A percentile compares a stretch with the other conserved stretches of the same genome.
These are phyloP conservation scores for Erigeron canadensis DNA, from an alignment of 129 eudicot species.

Conservation along the genomic window DNA sequence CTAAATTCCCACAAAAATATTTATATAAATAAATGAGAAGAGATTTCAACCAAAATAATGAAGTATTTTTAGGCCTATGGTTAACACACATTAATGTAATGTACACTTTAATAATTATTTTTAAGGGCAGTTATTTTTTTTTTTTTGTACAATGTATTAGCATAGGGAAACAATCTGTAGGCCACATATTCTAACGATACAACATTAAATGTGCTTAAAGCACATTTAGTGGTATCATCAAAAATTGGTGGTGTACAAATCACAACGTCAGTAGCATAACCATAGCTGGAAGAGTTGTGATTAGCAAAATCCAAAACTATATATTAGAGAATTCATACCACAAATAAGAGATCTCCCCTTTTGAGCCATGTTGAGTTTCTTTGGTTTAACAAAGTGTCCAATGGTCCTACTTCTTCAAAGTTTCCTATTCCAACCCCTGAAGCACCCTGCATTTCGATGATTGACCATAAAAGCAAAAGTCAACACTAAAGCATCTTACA, in stretches of 20 bases:
- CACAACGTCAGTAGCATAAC: too few relatives aligned
- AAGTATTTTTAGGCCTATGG: too few relatives aligned
- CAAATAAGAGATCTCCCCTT: slow-evolving; percentile 58
- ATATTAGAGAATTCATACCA: slow-evolving; percentile 33
- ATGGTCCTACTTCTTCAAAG: slow-evolving; percentile 53
- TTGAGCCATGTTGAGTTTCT: slow-evolving; percentile 60
- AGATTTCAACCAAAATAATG: neutral
- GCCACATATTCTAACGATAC: too few relatives aligned
- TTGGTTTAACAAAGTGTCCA: slow-evolving; percentile 43
- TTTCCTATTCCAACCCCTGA: slow-evolving; percentile 65
- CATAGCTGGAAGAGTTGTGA: too few relatives aligned
- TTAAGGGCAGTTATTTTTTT: too few relatives aligned
- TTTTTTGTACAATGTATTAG: too few relatives aligned
- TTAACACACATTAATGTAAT: too few relatives aligned
- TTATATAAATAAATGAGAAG: neutral
- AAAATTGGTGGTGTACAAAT: too few relatives aligned
- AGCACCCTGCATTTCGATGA: slow-evolving; percentile 45
- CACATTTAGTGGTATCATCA: neutral
- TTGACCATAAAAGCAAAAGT: slow-evolving; percentile 4
- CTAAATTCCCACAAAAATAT: slow-evolving; percentile 28
- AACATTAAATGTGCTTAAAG: neutral
- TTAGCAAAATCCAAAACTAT: neutral
- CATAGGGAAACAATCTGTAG: too few relatives aligned
- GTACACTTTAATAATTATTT: too few relatives aligned
- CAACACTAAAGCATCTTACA: neutral